Conservation (phyloP, 805 yeast species). For the Saccharomycopsis sp. region DNA sequence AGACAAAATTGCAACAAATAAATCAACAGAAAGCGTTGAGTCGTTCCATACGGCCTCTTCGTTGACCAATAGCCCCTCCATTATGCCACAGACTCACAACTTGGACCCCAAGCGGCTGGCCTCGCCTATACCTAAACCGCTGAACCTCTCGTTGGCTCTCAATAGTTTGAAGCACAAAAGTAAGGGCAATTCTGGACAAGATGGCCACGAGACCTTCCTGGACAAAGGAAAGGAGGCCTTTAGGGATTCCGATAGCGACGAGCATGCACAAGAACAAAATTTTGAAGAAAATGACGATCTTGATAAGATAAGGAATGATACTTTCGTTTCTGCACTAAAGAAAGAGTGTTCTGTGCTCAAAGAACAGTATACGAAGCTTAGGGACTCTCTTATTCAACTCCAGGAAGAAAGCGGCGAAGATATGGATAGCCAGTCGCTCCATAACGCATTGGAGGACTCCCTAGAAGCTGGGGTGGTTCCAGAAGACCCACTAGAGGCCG, state of each 20-base stretch:
- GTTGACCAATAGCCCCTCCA: background rate
- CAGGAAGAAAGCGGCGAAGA: background rate
- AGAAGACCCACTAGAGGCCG: slow-evolving; percentile 1
- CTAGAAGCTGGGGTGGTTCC: too few relatives aligned
- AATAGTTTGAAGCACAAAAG: background rate
- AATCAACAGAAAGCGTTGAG: background rate
- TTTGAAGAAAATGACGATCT: background rate
- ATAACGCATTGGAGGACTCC: too few relatives aligned
- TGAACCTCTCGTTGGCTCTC: slow-evolving; percentile 17
- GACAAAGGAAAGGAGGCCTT: background rate
- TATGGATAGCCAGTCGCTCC: too few relatives aligned
- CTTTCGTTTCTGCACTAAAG: slow-evolving; percentile 10
- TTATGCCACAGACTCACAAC: background rate
- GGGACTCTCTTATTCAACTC: background rate
- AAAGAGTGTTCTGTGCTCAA: slow-evolving; percentile 12
- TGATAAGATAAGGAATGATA: slow-evolving; percentile 6
- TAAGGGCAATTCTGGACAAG: too few relatives aligned
- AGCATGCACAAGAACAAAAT: background rate
- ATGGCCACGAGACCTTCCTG: too few relatives aligned
- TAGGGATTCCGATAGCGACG: background rate
- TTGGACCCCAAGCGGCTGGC: background rate
- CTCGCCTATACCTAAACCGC: slow-evolving; percentile 3
- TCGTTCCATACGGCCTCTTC: slow-evolving; percentile 1
- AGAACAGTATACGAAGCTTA: slow-evolving; percentile 1
- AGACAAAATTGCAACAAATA: background rate